Conservation (phyloP, 2,329 filamentous ascomycete species). For the Aspergillus puulaauensis region DNA sequence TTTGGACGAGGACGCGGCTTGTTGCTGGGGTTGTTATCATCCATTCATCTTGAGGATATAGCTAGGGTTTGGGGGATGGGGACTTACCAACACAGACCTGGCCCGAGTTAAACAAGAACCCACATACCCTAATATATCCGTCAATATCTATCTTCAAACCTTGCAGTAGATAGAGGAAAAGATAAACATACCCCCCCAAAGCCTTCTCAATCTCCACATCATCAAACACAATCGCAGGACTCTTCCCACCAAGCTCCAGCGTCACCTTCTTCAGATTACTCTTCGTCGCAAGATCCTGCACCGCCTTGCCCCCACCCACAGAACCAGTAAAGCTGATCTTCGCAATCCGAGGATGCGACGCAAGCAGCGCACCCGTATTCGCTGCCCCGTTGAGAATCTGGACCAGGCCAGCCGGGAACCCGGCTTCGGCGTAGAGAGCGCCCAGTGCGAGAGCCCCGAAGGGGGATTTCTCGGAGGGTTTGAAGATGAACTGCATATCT, state of each 20-base stretch:
- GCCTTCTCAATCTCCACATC: conserved; percentile 31
- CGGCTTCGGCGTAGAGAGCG: conserved; percentile 39
- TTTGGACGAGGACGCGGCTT: conserved; percentile 23
- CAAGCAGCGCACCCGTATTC: conserved; percentile 38
- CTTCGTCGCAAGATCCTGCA: conserved; percentile 43
- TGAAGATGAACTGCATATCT: conserved; percentile 37
- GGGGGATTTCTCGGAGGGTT: conserved; percentile 48
- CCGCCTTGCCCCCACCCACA: conserved; percentile 24
- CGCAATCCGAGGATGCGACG: conserved; percentile 30
- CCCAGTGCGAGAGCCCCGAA: conserved; percentile 38
- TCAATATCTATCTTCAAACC: no score
- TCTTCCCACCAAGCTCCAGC: conserved; percentile 32
- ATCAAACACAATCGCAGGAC: conserved; percentile 27
- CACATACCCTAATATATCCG: background rate
- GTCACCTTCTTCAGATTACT: conserved; percentile 30
- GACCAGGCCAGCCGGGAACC: conserved; percentile 47
- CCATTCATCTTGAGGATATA: background rate
- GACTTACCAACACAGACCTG: conserved; percentile 20
- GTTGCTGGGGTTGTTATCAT: conserved; percentile 12
- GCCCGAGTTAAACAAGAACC: conserved; percentile 19
- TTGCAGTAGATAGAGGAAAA: no score
- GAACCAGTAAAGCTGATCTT: conserved; percentile 38
- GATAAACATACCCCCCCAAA: conserved; percentile 7
- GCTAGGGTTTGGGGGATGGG: background rate
- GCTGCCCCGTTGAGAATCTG: conserved; percentile 37